A percentile compares a stretch with the other conserved stretches of the same genome.
Evolutionary conservation across 2,329 filamentous ascomycete genomes (phyloP).

Genomic region (Boeremia exigua): DNA sequence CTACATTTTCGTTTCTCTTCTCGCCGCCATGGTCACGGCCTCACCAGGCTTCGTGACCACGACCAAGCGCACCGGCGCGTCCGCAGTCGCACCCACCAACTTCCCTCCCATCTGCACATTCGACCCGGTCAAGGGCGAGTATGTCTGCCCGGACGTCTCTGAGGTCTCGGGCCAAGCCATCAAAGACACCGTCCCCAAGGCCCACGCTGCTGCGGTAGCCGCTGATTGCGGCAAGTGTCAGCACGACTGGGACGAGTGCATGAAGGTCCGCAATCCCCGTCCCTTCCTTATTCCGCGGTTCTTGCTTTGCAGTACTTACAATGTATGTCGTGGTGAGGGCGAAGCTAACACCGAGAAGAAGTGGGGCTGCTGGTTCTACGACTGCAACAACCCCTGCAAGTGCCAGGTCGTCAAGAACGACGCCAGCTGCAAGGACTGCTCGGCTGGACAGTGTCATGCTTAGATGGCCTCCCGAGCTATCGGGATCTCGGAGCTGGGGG

Average conservation of each 20-base stretch:
- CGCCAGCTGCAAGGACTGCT: not conserved
- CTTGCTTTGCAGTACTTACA: not conserved
- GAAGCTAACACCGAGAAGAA: not conserved
- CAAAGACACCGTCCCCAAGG: not conserved
- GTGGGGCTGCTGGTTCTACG: constrained; percentile 9
- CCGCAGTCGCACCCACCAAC: not conserved
- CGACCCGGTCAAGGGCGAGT: constrained; percentile 1
- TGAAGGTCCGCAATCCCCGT: not conserved
- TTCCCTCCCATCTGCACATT: constrained; percentile 2
- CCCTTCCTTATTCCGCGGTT: no score
- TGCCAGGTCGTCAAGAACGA: constrained; percentile 1
- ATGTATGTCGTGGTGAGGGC: not conserved
- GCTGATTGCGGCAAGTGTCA: constrained; percentile 4
- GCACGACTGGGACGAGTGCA: constrained; percentile 1
- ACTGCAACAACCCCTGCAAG: not conserved
- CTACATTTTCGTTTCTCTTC: not conserved
- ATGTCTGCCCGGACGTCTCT: not conserved
- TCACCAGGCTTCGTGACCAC: not conserved
- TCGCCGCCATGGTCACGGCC: not conserved
- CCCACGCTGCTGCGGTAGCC: not conserved
- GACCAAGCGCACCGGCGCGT: not conserved
- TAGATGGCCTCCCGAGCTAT: not conserved
- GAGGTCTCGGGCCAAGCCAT: not conserved
- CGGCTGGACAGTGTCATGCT: not conserved
- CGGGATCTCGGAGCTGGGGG: no score